phyloP scores from a whole-genome alignment of 129 eudicot genomes.

The Flaveria ramosissima region DNA sequence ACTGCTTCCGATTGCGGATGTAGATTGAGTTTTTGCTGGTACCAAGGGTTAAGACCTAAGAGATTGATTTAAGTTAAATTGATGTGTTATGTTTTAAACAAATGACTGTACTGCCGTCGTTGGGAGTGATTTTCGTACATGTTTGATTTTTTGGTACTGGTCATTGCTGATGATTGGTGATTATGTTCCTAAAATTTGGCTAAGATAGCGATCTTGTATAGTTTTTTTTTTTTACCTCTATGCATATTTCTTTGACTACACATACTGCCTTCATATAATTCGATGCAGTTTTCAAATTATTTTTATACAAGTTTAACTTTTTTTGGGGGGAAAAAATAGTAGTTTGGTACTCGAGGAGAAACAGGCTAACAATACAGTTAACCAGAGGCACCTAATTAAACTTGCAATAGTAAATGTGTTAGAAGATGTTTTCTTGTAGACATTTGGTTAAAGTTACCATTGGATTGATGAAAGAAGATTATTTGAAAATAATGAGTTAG shows the following conservation, averaged over 20 bases:
- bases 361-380: neutral
- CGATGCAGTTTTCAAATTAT: neutral
- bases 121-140: neutral
- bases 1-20: conserved; percentile 2
- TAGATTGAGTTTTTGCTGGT: neutral
- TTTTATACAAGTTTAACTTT: neutral
- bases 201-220: neutral
- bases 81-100: neutral
- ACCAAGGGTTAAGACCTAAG: conserved; percentile 17
- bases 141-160: neutral
- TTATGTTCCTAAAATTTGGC: neutral
- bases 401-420: neutral
- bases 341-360: neutral
- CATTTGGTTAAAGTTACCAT: neutral
- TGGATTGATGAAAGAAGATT: neutral
- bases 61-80: neutral
- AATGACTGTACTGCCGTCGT: neutral
- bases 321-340: neutral
- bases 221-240: too few species aligned
- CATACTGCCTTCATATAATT: neutral
- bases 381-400: neutral
- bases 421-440: neutral
- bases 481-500: neutral
- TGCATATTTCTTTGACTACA: neutral
- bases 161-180: neutral